These are phyloP conservation scores for Bruguiera hainesii DNA, from an alignment of 441 rosid species.

Conservation along the genomic window DNA sequence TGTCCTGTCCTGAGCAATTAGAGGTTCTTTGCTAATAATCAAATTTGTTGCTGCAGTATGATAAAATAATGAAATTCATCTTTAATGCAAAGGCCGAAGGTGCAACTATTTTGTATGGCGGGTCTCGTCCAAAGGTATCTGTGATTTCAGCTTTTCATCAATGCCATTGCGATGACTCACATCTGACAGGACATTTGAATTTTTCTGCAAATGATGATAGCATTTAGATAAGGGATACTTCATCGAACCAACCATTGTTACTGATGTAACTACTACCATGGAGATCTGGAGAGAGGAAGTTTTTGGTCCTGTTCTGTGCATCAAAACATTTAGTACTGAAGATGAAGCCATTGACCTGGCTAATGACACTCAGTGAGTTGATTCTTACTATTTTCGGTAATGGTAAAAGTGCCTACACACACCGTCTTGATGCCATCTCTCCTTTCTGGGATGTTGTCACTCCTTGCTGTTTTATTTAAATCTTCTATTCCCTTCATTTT, in stretches of 20 bases:
- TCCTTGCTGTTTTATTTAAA: background rate
- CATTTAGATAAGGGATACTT: constrained; percentile 83
- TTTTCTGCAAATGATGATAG: constrained; percentile 39
- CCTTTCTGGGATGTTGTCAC: background rate
- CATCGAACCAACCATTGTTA: constrained; percentile 73
- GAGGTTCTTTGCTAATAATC: constrained; percentile 12
- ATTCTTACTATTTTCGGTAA: constrained; percentile 6
- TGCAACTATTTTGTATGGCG: constrained; percentile 82
- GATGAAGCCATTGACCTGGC: constrained; percentile 96
- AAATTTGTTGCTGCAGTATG: constrained; percentile 52
- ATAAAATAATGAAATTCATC: constrained; percentile 65
- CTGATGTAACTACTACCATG: constrained; percentile 77
- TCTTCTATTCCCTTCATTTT: background rate
- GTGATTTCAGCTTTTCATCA: constrained; percentile 17
- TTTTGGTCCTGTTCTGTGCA: constrained; percentile 92
- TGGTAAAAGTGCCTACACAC: background rate
- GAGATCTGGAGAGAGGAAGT: constrained; percentile 99
- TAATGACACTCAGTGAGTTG: constrained; percentile 83
- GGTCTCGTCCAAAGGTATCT: constrained; percentile 67
- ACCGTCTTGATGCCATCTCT: background rate
- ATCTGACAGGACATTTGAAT: constrained; percentile 11
- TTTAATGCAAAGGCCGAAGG: constrained; percentile 86
- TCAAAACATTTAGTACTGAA: constrained; percentile 80
- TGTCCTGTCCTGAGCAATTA: background rate
- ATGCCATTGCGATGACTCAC: constrained; percentile 7